Base-by-base conservation (phyloP, 179 eudicot species). In the Kewa caespitosa region DNA sequence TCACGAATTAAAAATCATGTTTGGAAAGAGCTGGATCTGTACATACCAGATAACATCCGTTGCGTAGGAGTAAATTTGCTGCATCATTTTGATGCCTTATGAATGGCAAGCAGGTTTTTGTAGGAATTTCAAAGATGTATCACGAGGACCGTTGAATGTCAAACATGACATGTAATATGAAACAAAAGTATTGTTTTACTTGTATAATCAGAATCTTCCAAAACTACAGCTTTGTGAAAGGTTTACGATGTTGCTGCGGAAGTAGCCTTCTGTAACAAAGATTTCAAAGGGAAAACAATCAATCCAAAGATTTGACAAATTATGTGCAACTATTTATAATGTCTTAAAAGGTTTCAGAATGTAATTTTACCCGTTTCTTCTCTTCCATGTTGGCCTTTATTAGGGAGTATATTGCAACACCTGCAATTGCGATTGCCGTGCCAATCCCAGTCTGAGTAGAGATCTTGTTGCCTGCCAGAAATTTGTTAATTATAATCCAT, bases 361-460 rank as follows among this genome's bases (percentile, higher is more conserved):
- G 32, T 13, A 57, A 67, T 0, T 69, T 59, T 78, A 78, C 80
- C 71, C 55, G 38, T 78, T 64, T 71, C 57, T 78, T 38, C 36
- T 78, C 76, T 37, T 70, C 80, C 48, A 63, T 77, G 42, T 71
- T 72, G 23, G 81, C 81, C 57, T 78, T 78, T 37, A 78, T 78
- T 25, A 78, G 60, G 15, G 81, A 71, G 43, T 78, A 78, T 39
- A 78, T 52, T 63, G 81, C 81, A 48, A 72, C 81, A 13, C 81
- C 81, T 38, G 72, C 72, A 78, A 78, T 78, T 30, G 81, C 81
- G 28, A 78, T 64, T 2, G 57, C 76, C 38, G 81, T 78, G 5
- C 81, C 81, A 18, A 78, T 78, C 46, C 76, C 81, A 28, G 76
- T 78, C 39, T 72, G 81, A 39, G 81, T 78, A 11, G 81, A 78